Conservation (phyloP, 2,329 filamentous ascomycete species). For the Venturia carpophila region DNA sequence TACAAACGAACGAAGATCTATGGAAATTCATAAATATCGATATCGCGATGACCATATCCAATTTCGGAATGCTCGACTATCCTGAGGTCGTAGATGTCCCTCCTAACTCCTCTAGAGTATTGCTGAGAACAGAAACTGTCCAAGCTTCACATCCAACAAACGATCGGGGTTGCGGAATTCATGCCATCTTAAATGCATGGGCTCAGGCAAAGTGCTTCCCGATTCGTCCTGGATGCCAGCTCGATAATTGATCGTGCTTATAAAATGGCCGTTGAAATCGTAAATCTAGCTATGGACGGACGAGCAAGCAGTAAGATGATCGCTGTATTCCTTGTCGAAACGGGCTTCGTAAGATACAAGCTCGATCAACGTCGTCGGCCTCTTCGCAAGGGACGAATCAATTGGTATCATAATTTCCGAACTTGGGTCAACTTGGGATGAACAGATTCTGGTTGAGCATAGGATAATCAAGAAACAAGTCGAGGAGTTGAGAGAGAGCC, state of each 20-base stretch:
- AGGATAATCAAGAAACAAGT: too few species aligned
- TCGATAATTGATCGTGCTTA: not conserved
- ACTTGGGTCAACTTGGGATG: not conserved
- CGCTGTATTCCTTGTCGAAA: slow-evolving; percentile 2
- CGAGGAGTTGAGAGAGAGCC: too few species aligned
- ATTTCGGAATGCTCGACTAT: not conserved
- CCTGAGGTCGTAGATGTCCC: not conserved
- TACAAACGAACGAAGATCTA: not conserved
- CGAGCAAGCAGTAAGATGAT: slow-evolving; percentile 2
- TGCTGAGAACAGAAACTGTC: not conserved
- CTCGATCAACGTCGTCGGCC: not conserved
- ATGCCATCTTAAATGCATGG: slow-evolving; percentile 11
- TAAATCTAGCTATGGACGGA: slow-evolving; percentile 6
- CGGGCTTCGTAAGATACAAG: not conserved
- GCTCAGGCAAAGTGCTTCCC: not conserved
- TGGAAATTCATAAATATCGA: not conserved
- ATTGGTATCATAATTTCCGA: not conserved
- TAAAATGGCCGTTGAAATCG: not conserved
- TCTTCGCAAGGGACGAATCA: not conserved
- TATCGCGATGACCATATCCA: not conserved
- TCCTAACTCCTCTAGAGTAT: not conserved
- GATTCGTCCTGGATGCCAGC: not conserved
- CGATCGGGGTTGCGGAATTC: not conserved
- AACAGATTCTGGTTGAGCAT: not conserved
- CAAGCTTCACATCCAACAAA: not conserved